Conservation (phyloP, 2,329 filamentous ascomycete genomes). For the Aurifilum marmelostoma region DNA sequence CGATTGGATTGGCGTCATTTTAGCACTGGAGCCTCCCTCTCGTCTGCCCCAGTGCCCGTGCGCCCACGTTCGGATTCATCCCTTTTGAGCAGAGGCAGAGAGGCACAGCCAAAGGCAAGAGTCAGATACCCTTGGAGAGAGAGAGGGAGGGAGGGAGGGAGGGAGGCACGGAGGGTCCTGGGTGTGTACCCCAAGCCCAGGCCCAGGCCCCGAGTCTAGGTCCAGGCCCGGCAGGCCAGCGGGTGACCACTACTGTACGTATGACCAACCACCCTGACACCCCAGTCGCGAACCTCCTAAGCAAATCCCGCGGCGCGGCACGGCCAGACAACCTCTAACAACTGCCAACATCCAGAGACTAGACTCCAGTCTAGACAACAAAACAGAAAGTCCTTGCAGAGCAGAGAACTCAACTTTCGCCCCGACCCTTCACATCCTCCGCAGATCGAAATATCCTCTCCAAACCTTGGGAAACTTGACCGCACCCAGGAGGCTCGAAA, state of each 20-base stretch:
- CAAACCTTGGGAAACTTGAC: background rate
- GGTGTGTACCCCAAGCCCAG: background rate
- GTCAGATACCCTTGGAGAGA: background rate
- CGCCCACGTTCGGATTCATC: background rate
- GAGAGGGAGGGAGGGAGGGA: background rate
- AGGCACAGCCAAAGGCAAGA: background rate
- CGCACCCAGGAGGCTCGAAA: background rate
- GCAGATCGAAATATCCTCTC: background rate
- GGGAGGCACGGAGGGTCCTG: background rate
- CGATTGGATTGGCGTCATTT: conserved; percentile 14
- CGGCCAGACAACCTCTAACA: conserved; percentile 1
- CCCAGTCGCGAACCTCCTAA: conserved; percentile 6
- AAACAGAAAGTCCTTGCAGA: background rate
- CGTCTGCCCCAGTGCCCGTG: conserved; percentile 6
- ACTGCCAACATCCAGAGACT: background rate
- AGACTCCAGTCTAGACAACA: background rate
- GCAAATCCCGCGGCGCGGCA: conserved; percentile 12
- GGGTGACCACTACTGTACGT: background rate
- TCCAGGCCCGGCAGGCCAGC: conserved; percentile 1
- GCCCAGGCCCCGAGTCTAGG: background rate
- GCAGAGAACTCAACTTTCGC: background rate
- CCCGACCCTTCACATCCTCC: background rate
- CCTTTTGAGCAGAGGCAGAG: conserved; percentile 1
- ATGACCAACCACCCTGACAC: background rate
- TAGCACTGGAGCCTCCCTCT: conserved; percentile 5